Evolutionary conservation across 2,329 filamentous ascomycete genomes (phyloP).

Genomic region (Botryosphaeria dothidea): DNA sequence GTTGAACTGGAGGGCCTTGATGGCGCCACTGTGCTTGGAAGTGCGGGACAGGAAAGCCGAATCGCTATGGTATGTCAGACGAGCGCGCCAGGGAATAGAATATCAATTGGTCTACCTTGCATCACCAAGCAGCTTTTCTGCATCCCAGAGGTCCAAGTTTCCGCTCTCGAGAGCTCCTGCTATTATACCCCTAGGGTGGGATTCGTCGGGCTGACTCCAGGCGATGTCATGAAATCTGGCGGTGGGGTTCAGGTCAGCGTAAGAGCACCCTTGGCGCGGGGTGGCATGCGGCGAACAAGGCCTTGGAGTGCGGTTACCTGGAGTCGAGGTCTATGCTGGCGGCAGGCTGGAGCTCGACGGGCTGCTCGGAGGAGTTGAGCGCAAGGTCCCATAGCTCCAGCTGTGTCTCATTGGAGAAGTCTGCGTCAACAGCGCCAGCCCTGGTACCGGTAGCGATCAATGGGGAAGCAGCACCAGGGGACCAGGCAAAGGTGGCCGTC

Average conservation of each 20-base stretch:
- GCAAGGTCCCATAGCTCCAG: constrained; percentile 94
- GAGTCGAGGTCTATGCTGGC: constrained; percentile 85
- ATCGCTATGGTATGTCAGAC: constrained; percentile 53
- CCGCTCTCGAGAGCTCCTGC: constrained; percentile 95
- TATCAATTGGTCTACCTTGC: constrained; percentile 43
- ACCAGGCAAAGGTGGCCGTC: constrained; percentile 98
- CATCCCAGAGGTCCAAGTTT: constrained; percentile 90
- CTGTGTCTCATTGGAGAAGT: constrained; percentile 97
- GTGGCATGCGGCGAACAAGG: not conserved
- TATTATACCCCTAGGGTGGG: constrained; percentile 83
- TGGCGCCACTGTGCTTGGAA: constrained; percentile 85
- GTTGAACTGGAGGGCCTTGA: constrained; percentile 97
- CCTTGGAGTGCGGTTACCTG: constrained; percentile 60
- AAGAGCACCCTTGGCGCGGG: not conserved
- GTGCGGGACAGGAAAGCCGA: constrained; percentile 77
- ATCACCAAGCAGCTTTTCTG: constrained; percentile 62
- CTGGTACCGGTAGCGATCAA: constrained; percentile 91
- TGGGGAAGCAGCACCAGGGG: constrained; percentile 74
- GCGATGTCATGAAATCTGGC: constrained; percentile 93
- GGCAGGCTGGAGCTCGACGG: constrained; percentile 81
- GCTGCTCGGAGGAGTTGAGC: constrained; percentile 73
- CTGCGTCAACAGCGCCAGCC: constrained; percentile 91
- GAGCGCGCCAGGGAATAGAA: not conserved
- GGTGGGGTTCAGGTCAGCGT: not conserved
- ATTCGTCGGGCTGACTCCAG: constrained; percentile 81